phyloP scores from a whole-genome alignment of 305 asterid genomes.

The Stenogyne calaminthoides region DNA sequence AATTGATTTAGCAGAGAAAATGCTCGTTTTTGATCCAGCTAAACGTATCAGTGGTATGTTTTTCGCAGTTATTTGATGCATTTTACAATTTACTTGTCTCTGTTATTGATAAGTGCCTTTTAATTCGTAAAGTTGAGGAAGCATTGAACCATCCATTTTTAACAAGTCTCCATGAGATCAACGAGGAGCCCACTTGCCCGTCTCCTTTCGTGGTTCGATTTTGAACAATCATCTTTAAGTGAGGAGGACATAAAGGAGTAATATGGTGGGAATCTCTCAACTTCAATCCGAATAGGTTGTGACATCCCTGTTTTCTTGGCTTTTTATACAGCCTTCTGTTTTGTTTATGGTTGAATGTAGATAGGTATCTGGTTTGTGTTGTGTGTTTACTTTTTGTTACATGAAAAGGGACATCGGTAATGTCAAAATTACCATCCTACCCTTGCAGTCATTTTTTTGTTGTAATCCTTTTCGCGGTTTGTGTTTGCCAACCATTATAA shows the following conservation, averaged over 20 bases:
- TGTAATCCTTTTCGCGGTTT: slow-evolving; percentile 27
- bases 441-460: slow-evolving; percentile 21
- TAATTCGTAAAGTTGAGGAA: slow-evolving; percentile 65
- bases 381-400: slow-evolving; percentile 35
- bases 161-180: slow-evolving; percentile 86
- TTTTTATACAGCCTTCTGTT: slow-evolving; percentile 18
- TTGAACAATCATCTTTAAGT: slow-evolving; percentile 69
- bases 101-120: slow-evolving; percentile 20
- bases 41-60: slow-evolving; percentile 87
- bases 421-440: background rate
- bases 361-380: slow-evolving; percentile 36
- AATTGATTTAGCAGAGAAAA: slow-evolving; percentile 76
- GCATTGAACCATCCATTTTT: slow-evolving; percentile 88
- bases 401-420: no score
- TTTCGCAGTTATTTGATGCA: background rate
- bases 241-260: slow-evolving; percentile 91
- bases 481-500: slow-evolving; percentile 24
- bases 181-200: slow-evolving; percentile 83
- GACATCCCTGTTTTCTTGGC: background rate
- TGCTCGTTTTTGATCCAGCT: slow-evolving; percentile 88
- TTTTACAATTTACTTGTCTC: background rate
- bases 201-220: slow-evolving; percentile 75
- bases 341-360: slow-evolving; percentile 36
- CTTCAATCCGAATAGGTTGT: slow-evolving; percentile 56
- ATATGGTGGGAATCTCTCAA: slow-evolving; percentile 78